Percentiles rank a stretch among this genome's conserved stretches.
These are phyloP conservation scores for Talaromyces ruber DNA, from an alignment of 495 filamentous ascomycete genomes.

Conservation along the genomic window DNA sequence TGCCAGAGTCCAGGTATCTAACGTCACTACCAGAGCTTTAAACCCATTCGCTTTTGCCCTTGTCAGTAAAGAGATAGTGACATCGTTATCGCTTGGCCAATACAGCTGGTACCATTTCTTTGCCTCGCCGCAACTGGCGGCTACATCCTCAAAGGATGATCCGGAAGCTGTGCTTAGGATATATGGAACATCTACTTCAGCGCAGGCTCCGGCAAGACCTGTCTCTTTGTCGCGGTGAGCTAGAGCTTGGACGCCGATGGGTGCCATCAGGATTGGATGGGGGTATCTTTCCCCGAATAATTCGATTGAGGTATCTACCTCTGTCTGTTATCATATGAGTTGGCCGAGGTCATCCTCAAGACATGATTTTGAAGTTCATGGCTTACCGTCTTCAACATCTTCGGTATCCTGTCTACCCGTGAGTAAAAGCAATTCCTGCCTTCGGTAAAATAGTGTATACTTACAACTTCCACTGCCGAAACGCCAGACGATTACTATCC, in stretches of 20 bases:
- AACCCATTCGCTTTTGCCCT: slow-evolving; percentile 48
- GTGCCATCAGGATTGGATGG: slow-evolving; percentile 47
- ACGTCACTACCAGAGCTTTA: slow-evolving; percentile 35
- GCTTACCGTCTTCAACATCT: slow-evolving; percentile 29
- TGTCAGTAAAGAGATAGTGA: slow-evolving; percentile 52
- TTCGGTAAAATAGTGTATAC: slow-evolving; percentile 3
- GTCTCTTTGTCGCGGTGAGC: slow-evolving; percentile 49
- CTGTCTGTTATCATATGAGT: slow-evolving; percentile 26
- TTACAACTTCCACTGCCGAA: slow-evolving; percentile 56
- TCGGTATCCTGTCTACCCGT: slow-evolving; percentile 21
- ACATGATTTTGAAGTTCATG: background rate
- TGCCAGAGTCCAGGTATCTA: slow-evolving; percentile 34
- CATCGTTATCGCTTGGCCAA: slow-evolving; percentile 50
- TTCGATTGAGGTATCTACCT: slow-evolving; percentile 37
- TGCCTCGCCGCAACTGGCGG: slow-evolving; percentile 28
- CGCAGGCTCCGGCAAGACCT: slow-evolving; percentile 43
- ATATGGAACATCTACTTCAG: slow-evolving; percentile 45
- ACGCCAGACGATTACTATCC: slow-evolving; percentile 56
- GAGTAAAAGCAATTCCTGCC: background rate
- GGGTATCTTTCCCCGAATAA: slow-evolving; percentile 49
- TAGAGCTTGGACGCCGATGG: slow-evolving; percentile 49
- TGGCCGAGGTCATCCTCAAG: background rate
- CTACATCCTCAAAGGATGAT: slow-evolving; percentile 42
- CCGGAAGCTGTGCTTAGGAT: slow-evolving; percentile 47
- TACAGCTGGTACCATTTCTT: slow-evolving; percentile 62